These are phyloP conservation scores for Yarrowia bubula DNA, from an alignment of 805 yeast genomes.

Conservation along the genomic window DNA sequence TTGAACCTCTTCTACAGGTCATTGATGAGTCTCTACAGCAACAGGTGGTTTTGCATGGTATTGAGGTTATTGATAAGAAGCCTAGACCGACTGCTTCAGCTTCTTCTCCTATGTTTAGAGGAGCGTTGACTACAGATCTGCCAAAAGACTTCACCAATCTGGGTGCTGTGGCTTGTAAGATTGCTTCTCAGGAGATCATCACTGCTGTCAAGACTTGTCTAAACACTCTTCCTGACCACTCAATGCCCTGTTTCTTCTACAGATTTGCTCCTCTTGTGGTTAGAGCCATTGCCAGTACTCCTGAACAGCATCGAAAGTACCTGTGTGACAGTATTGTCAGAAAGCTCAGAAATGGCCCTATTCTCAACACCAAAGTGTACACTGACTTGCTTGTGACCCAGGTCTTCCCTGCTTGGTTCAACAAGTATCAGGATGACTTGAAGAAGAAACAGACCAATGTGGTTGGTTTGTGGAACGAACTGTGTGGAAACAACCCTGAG, in stretches of 20 bases:
- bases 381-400: background rate
- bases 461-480: background rate
- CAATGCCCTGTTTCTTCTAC: conserved; percentile 12
- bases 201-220: background rate
- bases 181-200: background rate
- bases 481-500: background rate
- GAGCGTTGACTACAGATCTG: background rate
- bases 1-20: conserved; percentile 9
- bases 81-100: background rate
- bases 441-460: background rate
- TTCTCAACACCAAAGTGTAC: background rate
- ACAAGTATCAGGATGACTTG: background rate
- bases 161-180: background rate
- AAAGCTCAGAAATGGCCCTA: background rate
- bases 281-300: background rate
- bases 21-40: background rate
- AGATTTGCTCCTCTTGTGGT: conserved; percentile 14
- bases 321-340: conserved; percentile 5
- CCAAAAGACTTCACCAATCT: background rate
- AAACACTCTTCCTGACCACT: conserved; percentile 8
- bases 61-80: conserved; percentile 3
- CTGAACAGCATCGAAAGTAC: background rate
- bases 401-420: background rate
- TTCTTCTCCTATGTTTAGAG: conserved; percentile 12
- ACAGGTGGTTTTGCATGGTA: background rate